A percentile compares a stretch with the other conserved stretches of the same genome.
phyloP scores from a whole-genome alignment of 148 eudicot species.

The Amaranthus cruentus region DNA sequence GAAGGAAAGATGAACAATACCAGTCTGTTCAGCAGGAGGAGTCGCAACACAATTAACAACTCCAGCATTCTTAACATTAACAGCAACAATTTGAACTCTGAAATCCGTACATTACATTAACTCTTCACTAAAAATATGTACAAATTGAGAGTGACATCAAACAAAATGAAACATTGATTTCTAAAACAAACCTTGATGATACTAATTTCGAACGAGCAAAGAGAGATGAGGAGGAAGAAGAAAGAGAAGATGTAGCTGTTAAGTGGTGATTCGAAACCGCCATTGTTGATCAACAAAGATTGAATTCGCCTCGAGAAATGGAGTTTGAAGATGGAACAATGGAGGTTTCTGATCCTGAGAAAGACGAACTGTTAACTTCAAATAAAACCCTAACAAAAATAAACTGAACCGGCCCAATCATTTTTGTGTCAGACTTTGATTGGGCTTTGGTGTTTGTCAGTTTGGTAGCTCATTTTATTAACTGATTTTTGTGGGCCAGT shows the following conservation, averaged over 20 bases:
- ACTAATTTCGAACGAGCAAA: slow-evolving; percentile 16
- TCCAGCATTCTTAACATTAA: slow-evolving; percentile 15
- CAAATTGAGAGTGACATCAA: background rate
- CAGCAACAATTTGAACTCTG: slow-evolving; percentile 25
- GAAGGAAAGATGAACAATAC: slow-evolving; percentile 8
- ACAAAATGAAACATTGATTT: background rate
- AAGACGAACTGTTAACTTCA: too few species aligned
- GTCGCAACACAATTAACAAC: slow-evolving; percentile 31
- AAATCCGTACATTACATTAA: background rate
- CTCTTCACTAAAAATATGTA: background rate
- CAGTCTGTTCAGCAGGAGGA: slow-evolving; percentile 23
- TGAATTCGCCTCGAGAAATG: too few species aligned
- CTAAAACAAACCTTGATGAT: slow-evolving; percentile 23
- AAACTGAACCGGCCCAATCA: too few species aligned
- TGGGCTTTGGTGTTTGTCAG: too few species aligned
- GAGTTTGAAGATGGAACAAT: too few species aligned
- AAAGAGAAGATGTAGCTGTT: slow-evolving; percentile 17
- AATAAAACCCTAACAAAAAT: too few species aligned
- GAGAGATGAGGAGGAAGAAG: slow-evolving; percentile 38
- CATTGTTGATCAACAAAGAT: slow-evolving; percentile 10
- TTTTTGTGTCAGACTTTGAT: too few species aligned
- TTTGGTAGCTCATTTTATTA: too few species aligned
- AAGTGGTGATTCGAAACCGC: slow-evolving; percentile 26
- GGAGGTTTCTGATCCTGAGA: too few species aligned
- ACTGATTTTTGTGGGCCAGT: too few species aligned